Base-by-base conservation (phyloP, 768 basidiomycete genomes). In the Tulasnella sp. region DNA sequence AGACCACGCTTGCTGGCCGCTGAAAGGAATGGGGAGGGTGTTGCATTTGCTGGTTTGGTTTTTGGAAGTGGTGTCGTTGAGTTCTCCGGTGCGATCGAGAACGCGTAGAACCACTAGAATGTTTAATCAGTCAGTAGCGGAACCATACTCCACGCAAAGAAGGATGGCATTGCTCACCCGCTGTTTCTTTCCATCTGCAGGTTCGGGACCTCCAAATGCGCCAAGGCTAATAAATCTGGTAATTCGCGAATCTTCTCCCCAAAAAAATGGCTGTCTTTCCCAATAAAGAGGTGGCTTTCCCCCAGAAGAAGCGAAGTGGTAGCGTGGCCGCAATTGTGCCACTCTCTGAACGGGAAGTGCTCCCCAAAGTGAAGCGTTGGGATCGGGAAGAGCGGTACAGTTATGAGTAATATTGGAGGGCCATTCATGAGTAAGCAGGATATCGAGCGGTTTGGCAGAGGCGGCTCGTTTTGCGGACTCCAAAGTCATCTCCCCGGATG, bases 71-170 rank as follows among this genome's bases (percentile, higher is more conserved):
- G 58, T 4, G 69, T 59, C 20, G 68, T 63, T 37, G n/a, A n/a
- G n/a, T 16, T 32, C 24, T 71, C 69, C 2, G 87, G 78, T 0
- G 76, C 66, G 45, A 99, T 84, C 22, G 77, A 80, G 65, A 96
- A 98, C 2, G 95, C 95, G 66, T 99, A 99, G 67, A 95, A 96
- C 83, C 89, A 96, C 92, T 96, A 58, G 16, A 52, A 39, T 7
- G 0, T 33, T 45, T 56, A 57, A 34, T 51, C 37, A 31, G 44
- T 13, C 24, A 8, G 16, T 12, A 16, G 4, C 34, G 34, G 8
- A 12, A 31, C 3, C n/a, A 16, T 13, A 20, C 8, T n/a, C 5
- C 24, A 15, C 37, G 9, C 5, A 34, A 43, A 12, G 27, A 35
- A 24, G 19, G 31, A 52, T 4, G 8, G 1, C 33, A 44, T 3